Conservation (phyloP, 2,329 filamentous ascomycete genomes). For the Aspergillus sp. region DNA sequence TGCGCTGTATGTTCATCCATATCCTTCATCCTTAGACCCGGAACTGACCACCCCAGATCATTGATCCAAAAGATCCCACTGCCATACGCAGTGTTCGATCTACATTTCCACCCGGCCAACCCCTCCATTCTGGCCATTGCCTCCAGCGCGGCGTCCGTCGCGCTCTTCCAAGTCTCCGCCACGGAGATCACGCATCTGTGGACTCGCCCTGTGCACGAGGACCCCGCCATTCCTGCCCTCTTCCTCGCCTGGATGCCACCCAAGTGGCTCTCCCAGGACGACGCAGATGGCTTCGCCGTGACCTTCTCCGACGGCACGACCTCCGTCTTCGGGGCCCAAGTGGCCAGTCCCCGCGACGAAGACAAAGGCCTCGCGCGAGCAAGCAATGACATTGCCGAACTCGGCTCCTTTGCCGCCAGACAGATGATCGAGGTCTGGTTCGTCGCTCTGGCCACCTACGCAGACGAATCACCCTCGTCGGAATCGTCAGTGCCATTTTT, state of each 20-base stretch:
- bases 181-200: slow-evolving; percentile 34
- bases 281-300: slow-evolving; percentile 58
- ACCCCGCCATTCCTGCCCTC: slow-evolving; percentile 62
- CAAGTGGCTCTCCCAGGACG: slow-evolving; percentile 21
- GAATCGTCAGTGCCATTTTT: slow-evolving; percentile 22
- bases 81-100: slow-evolving; percentile 75
- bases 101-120: slow-evolving; percentile 70
- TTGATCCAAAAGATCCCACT: slow-evolving; percentile 61
- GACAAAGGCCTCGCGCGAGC: not conserved
- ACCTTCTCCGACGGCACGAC: slow-evolving; percentile 70
- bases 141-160: slow-evolving; percentile 64
- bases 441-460: slow-evolving; percentile 29
- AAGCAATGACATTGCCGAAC: slow-evolving; percentile 13
- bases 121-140: slow-evolving; percentile 67
- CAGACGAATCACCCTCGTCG: not conserved
- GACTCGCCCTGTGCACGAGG: slow-evolving; percentile 52
- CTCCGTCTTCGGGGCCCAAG: slow-evolving; percentile 47
- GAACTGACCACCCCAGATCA: slow-evolving; percentile 40
- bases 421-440: slow-evolving; percentile 43
- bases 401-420: slow-evolving; percentile 26
- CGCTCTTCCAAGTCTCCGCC: slow-evolving; percentile 36
- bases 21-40: not conserved
- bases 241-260: slow-evolving; percentile 72
- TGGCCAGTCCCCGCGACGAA: not conserved
- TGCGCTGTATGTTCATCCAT: slow-evolving; percentile 22